A percentile compares a stretch with the other conserved stretches of the same genome.
Conservation (phyloP, 2,329 filamentous ascomycete genomes). For the Gaeumannomyces tritici region DNA sequence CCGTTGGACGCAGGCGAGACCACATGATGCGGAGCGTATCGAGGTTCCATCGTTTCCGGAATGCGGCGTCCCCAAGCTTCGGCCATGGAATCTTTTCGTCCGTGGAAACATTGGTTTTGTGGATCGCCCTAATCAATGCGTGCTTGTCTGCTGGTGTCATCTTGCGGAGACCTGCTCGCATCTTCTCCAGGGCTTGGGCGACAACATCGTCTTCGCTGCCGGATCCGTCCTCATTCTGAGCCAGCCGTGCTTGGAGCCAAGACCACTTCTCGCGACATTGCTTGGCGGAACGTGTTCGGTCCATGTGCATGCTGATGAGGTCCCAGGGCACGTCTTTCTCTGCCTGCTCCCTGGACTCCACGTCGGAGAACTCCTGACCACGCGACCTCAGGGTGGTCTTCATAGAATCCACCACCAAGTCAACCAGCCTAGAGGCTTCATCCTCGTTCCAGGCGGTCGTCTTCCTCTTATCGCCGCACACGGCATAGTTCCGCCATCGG, state of each 20-base stretch:
- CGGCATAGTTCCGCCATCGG: slow-evolving; percentile 58
- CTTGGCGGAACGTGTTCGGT: slow-evolving; percentile 49
- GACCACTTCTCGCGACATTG: slow-evolving; percentile 64
- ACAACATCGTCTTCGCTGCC: slow-evolving; percentile 11
- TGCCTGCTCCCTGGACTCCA: slow-evolving; percentile 24
- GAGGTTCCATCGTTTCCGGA: slow-evolving; percentile 8
- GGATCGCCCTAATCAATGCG: slow-evolving; percentile 31
- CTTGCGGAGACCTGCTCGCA: slow-evolving; percentile 27
- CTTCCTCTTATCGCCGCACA: slow-evolving; percentile 43
- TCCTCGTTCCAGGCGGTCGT: slow-evolving; percentile 48
- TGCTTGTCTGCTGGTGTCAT: slow-evolving; percentile 36
- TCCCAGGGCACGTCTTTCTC: slow-evolving; percentile 56
- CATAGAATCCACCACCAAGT: slow-evolving; percentile 43
- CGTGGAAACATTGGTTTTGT: slow-evolving; percentile 24
- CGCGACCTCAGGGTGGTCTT: slow-evolving; percentile 31
- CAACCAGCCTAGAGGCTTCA: slow-evolving; percentile 46
- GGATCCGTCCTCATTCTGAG: neutral
- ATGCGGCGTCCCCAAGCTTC: slow-evolving; percentile 17
- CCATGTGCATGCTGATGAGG: slow-evolving; percentile 52
- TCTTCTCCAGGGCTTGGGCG: slow-evolving; percentile 22
- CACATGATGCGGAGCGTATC: slow-evolving; percentile 11
- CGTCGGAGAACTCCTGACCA: slow-evolving; percentile 18
- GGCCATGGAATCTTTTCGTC: slow-evolving; percentile 43
- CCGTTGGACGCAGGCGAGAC: slow-evolving; percentile 11
- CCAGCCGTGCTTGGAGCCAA: slow-evolving; percentile 20